Conservation (phyloP, 2,329 filamentous ascomycete species). For the Ascosphaera acerosa region DNA sequence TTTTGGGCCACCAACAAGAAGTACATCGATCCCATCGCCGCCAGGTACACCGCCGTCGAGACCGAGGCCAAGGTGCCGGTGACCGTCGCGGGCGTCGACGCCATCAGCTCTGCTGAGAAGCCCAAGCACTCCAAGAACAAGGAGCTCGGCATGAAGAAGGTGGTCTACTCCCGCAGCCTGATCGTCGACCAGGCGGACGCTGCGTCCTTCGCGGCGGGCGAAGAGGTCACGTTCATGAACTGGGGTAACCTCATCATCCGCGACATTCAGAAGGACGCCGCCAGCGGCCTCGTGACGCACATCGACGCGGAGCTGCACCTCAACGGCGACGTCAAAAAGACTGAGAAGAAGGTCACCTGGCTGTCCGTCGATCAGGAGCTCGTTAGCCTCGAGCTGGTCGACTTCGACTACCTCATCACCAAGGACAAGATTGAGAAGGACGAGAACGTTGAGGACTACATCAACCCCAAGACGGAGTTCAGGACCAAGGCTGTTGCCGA, state of each 20-base stretch:
- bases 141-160: slow-evolving; percentile 12
- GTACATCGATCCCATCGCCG: slow-evolving; percentile 36
- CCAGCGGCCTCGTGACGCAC: slow-evolving; percentile 33
- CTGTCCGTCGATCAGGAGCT: slow-evolving; percentile 54
- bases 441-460: slow-evolving; percentile 58
- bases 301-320: slow-evolving; percentile 74
- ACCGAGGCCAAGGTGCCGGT: slow-evolving; percentile 9
- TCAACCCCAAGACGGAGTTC: slow-evolving; percentile 51
- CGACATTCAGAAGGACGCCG: slow-evolving; percentile 22
- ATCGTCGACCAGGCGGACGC: slow-evolving; percentile 13
- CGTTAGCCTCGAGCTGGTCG: slow-evolving; percentile 61
- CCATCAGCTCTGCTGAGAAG: slow-evolving; percentile 26
- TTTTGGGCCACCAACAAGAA: slow-evolving; percentile 37
- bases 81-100: slow-evolving; percentile 26
- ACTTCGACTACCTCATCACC: slow-evolving; percentile 85
- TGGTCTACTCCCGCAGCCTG: slow-evolving; percentile 10
- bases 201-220: slow-evolving; percentile 10
- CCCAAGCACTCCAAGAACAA: slow-evolving; percentile 12
- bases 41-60: slow-evolving; percentile 11
- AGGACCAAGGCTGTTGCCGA: slow-evolving; percentile 56
- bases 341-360: slow-evolving; percentile 94
- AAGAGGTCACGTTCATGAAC: slow-evolving; percentile 20
- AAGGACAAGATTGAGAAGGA: slow-evolving; percentile 87
- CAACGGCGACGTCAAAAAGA: slow-evolving; percentile 80
- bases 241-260: slow-evolving; percentile 44